phyloP scores from a whole-genome alignment of 169 alveolate genomes.

The Plasmodium sp. region DNA sequence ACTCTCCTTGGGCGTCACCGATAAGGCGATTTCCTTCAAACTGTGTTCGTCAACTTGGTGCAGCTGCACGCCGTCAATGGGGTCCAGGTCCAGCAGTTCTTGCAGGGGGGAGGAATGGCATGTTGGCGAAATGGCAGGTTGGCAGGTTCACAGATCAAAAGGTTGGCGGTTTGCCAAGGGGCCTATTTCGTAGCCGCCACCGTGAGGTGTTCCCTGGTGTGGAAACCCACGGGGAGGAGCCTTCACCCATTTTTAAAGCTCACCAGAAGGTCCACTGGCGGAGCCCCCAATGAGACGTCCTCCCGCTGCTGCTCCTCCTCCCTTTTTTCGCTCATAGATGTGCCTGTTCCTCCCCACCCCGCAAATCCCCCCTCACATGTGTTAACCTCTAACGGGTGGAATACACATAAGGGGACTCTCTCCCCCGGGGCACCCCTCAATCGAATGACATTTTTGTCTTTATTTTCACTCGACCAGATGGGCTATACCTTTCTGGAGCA shows the following conservation, averaged over 20 bases:
- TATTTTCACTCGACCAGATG: background rate
- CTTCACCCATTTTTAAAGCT: background rate
- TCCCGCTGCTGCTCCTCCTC: background rate
- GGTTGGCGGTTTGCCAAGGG: background rate
- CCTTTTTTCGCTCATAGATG: background rate
- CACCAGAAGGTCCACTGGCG: background rate
- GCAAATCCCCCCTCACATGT: background rate
- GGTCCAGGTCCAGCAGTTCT: conserved; percentile 68
- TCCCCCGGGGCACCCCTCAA: background rate
- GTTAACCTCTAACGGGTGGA: background rate
- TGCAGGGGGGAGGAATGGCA: background rate
- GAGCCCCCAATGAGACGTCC: background rate
- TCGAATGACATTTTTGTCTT: background rate
- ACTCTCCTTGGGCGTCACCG: conserved; percentile 49
- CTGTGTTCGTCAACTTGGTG: conserved; percentile 8
- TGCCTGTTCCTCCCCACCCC: background rate
- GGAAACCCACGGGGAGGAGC: background rate
- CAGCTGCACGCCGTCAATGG: conserved; percentile 34
- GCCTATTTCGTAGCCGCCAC: background rate
- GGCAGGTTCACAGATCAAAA: too few relatives aligned
- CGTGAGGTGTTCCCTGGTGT: background rate
- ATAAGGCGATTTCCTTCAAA: conserved; percentile 48
- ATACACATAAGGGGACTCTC: background rate
- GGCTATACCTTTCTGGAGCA: conserved; percentile 59
- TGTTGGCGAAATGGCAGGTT: too few relatives aligned